phyloP scores from a whole-genome alignment of 192 early-diverging fungal genomes.

The Backusella tarrabulga region DNA sequence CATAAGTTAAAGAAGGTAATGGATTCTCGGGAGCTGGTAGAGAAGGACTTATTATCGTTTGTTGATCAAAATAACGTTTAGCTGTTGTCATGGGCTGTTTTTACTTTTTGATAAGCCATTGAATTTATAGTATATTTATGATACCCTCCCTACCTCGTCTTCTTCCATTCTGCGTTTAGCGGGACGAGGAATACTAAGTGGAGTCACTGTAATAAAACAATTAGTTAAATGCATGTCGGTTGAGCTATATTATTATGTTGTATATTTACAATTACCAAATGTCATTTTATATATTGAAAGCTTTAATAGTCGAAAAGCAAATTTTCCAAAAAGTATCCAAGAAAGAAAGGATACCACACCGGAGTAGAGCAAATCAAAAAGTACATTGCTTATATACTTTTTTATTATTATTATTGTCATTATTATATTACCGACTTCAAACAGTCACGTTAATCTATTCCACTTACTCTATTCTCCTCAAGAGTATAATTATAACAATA shows the following conservation, averaged over 20 bases:
- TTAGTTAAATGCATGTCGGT: background rate
- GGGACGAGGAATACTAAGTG: background rate
- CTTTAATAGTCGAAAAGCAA: background rate
- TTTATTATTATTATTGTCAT: background rate
- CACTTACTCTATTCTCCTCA: background rate
- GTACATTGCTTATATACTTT: background rate
- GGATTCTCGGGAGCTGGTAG: background rate
- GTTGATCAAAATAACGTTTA: constrained; percentile 12
- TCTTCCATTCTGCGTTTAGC: constrained; percentile 14
- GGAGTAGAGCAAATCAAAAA: background rate
- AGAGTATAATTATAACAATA: background rate
- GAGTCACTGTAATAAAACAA: background rate
- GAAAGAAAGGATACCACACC: background rate
- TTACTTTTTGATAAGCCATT: background rate
- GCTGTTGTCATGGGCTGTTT: background rate
- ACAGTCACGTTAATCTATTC: background rate
- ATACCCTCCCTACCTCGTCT: constrained; percentile 3
- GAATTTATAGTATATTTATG: background rate
- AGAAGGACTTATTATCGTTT: background rate
- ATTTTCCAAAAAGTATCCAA: background rate
- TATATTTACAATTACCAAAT: background rate
- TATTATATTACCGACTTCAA: background rate
- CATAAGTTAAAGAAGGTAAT: constrained; percentile 20
- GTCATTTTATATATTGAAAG: background rate
- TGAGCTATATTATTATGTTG: background rate